Percentiles rank a stretch among this genome's conserved stretches.
phyloP scores from a whole-genome alignment of 345 rosid genomes.

The Syzygium grande region DNA sequence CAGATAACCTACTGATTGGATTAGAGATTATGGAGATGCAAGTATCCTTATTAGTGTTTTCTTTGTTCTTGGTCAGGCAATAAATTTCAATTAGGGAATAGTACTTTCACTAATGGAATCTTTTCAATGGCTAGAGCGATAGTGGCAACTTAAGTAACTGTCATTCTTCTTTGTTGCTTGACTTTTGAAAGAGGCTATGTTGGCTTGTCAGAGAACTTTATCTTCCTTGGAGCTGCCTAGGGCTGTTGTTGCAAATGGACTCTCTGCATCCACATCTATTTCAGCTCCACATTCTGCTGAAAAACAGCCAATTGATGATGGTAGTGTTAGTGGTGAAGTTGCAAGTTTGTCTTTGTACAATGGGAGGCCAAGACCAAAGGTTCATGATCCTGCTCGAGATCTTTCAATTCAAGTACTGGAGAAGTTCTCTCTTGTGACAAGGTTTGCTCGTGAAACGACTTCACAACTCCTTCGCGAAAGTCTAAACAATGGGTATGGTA shows the following conservation, averaged over 20 bases:
- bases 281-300: conserved; percentile 35
- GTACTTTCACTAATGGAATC: not conserved
- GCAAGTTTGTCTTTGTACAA: conserved; percentile 31
- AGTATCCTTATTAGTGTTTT: not conserved
- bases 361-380: conserved; percentile 51
- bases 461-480: conserved; percentile 73
- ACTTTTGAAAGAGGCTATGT: conserved; percentile 6
- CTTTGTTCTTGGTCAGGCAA: not conserved
- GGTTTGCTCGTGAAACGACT: conserved; percentile 91
- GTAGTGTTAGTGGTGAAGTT: conserved; percentile 15
- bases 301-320: conserved; percentile 33
- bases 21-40: not conserved
- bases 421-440: conserved; percentile 90
- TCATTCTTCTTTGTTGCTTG: not conserved
- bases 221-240: conserved; percentile 92
- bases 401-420: conserved; percentile 83
- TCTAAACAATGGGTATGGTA: conserved; percentile 49
- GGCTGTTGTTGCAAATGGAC: conserved; percentile 57
- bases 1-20: not conserved
- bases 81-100: not conserved
- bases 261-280: conserved; percentile 29
- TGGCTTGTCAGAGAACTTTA: conserved; percentile 54
- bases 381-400: conserved; percentile 86
- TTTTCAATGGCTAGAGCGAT: not conserved
- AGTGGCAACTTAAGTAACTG: not conserved